Conservation (phyloP, 768 basidiomycete species). For the Rhizopogon sp. region DNA sequence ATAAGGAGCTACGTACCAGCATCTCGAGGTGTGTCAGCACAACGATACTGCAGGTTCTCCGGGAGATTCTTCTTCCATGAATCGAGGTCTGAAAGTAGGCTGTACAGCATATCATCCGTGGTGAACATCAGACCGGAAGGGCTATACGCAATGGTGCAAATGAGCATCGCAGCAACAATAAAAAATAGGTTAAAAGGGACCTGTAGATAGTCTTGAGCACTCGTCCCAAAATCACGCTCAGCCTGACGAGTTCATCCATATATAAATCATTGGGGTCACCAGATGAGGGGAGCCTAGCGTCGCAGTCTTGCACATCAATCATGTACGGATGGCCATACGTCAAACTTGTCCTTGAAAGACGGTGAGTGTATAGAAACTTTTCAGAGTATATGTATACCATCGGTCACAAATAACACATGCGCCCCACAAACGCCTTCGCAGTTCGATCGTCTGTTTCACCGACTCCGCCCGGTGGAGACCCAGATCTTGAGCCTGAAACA, state of each 20-base stretch:
- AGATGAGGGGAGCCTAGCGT: constrained; percentile 87
- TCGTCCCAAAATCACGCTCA: constrained; percentile 87
- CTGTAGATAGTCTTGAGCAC: constrained; percentile 93
- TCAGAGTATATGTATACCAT: constrained; percentile 49
- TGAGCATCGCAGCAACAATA: constrained; percentile 6
- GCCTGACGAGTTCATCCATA: constrained; percentile 85
- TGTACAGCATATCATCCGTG: constrained; percentile 72
- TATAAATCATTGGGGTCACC: constrained; percentile 77
- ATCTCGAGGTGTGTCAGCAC: constrained; percentile 56
- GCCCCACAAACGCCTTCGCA: constrained; percentile 89
- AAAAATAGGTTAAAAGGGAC: constrained; percentile 30
- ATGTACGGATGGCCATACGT: constrained; percentile 92
- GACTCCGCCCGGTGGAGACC: constrained; percentile 92
- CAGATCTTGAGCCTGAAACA: constrained; percentile 83
- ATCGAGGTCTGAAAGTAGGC: constrained; percentile 60
- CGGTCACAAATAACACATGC: constrained; percentile 92
- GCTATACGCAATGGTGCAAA: constrained; percentile 31
- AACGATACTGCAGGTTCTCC: constrained; percentile 70
- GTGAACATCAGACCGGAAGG: constrained; percentile 85
- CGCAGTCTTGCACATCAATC: constrained; percentile 97
- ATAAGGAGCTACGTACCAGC: constrained; percentile 48
- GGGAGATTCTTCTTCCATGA: constrained; percentile 79
- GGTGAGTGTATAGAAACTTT: constrained; percentile 3
- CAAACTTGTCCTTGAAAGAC: constrained; percentile 62
- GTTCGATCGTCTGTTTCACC: constrained; percentile 77